Evolutionary conservation across 1,284 basidiomycete genomes (phyloP).

Genomic region (Trichosporon sp.): DNA sequence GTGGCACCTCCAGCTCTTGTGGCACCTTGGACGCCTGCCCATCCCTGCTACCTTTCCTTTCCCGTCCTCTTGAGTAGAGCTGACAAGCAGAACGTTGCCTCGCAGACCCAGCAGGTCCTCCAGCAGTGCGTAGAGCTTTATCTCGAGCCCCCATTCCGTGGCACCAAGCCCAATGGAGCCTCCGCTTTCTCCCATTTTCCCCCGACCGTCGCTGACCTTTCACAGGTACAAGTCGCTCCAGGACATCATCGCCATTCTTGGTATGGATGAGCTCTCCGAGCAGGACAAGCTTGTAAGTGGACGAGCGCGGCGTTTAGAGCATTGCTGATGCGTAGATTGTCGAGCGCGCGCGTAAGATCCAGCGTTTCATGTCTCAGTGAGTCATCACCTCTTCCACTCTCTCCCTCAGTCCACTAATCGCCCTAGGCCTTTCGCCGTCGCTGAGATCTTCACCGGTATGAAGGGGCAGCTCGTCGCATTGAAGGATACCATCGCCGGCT

Average conservation of each 20-base stretch:
- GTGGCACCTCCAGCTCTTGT: not conserved
- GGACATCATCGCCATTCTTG: constrained; percentile 64
- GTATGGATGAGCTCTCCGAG: constrained; percentile 99
- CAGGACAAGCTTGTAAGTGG: constrained; percentile 86
- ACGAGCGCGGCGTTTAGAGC: not conserved
- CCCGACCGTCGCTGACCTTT: constrained; percentile 86
- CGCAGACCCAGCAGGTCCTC: not conserved
- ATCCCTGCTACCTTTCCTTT: no score
- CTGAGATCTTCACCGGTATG: constrained; percentile 97
- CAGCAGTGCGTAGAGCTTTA: not conserved
- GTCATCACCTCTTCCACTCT: not conserved
- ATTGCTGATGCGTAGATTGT: constrained; percentile 50
- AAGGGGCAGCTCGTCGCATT: constrained; percentile 92
- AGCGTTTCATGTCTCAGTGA: constrained; percentile 91
- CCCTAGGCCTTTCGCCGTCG: constrained; percentile 81
- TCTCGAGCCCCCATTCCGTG: no score
- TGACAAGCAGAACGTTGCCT: not conserved
- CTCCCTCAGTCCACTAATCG: not conserved
- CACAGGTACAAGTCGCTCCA: constrained; percentile 99
- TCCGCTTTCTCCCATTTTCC: not conserved
- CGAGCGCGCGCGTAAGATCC: constrained; percentile 61
- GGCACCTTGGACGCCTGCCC: not conserved
- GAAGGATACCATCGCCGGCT: constrained; percentile 87
- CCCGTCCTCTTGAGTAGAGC: not conserved
- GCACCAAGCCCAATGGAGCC: no score